Percentiles rank a stretch among this genome's conserved stretches.
phyloP scores from a whole-genome alignment of 2,329 filamentous ascomycete species.

The Setomelanomma holmii region DNA sequence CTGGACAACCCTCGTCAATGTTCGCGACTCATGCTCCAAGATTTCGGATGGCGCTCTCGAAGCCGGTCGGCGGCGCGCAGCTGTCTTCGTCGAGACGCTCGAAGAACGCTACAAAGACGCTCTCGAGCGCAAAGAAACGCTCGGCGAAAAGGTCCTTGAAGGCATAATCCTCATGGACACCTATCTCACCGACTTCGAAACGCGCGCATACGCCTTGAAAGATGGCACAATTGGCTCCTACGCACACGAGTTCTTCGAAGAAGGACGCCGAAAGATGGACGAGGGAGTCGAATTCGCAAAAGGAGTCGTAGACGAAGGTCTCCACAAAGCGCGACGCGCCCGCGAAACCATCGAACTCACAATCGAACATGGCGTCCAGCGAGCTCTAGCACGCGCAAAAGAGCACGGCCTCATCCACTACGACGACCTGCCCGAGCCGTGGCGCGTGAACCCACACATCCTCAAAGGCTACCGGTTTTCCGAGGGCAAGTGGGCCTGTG shows the following conservation, averaged over 20 bases:
- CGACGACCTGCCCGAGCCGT: conserved; percentile 87
- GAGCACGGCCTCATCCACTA: conserved; percentile 86
- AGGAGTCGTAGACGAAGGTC: conserved; percentile 79
- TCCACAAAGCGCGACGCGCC: conserved; percentile 82
- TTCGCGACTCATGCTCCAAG: conserved; percentile 85
- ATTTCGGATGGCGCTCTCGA: conserved; percentile 91
- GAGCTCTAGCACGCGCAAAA: conserved; percentile 75
- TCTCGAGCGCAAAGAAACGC: conserved; percentile 79
- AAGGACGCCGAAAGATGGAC: conserved; percentile 81
- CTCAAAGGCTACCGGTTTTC: conserved; percentile 90
- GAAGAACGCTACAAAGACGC: conserved; percentile 88
- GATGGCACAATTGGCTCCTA: conserved; percentile 78
- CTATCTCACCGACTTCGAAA: conserved; percentile 86
- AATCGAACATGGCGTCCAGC: conserved; percentile 83
- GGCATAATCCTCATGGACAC: conserved; percentile 85
- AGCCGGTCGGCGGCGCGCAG: conserved; percentile 80
- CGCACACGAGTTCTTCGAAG: conserved; percentile 75
- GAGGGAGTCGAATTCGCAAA: conserved; percentile 76
- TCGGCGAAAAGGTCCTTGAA: conserved; percentile 90
- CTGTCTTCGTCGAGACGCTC: conserved; percentile 90
- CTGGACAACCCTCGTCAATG: conserved; percentile 83
- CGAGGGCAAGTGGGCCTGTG: conserved; percentile 87
- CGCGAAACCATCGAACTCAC: conserved; percentile 66
- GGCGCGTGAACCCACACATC: conserved; percentile 96
- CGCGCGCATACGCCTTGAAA: conserved; percentile 77